Evolutionary conservation across 306 rosid species (phyloP), one percentile per base, ranked within the genome.

Genomic region (Ormosia semicastrata): DNA sequence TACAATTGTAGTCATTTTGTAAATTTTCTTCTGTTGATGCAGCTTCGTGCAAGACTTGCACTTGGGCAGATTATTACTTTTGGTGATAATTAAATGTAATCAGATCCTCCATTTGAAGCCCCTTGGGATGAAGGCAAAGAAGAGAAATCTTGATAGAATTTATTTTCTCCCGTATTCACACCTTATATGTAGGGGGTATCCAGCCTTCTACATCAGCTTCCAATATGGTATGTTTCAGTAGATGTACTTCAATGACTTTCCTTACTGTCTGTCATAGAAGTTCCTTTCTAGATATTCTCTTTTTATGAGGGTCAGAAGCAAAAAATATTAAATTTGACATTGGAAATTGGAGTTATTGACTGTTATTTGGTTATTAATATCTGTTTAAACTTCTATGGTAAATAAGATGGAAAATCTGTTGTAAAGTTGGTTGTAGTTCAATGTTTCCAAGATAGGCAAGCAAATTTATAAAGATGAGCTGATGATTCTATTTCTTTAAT

Each of bases 31-130:
- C 70, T 77, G 49, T 73, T 85, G 58, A 77, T 78, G 76, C 91
- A 92, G 97, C 91, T 88, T 84, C 98, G 94, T 40, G 95, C 89
- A 81, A 88, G 88, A 81, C 81, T 86, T 34, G 95, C 91, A 30
- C 82, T 92, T 29, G 89, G 80, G 75, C 95, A 92, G 36, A 76
- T 89, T 65, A 54, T 13, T 73, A 71, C 88, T 72, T 84, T 82
- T 59, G 87, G 91, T 82, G 94, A 83, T 72, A 75, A 89, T 79
- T 85, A 69, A 77, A 58, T 71, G 74, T 84, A 77, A 79, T 56
- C 36, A 71, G 60, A 43, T 63, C 78, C 53, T 67, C 79, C 83
- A 67, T 74, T 82, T 34, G 33, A 44, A 10, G 34, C 7, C 56
- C 82, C 87, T 47, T n/a, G 67, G 70, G 62, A 24, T 56, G 71